Evolutionary conservation across 2,329 filamentous ascomycete genomes (phyloP).

Genomic region (Cadophora gregata): DNA sequence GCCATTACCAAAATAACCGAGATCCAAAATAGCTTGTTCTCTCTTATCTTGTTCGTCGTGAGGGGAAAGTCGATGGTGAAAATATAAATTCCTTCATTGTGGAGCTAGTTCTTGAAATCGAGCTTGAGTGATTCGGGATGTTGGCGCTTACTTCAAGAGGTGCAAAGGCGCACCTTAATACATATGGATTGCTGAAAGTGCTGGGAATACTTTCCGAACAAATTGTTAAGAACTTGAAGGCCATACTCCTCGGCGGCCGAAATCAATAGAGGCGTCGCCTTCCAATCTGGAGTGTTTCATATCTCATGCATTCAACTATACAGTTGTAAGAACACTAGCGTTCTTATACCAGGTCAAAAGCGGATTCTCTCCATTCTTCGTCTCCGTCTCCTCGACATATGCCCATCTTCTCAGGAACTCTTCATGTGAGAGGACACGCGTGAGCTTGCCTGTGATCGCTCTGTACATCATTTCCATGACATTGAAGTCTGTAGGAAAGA

Average conservation of each 20-base stretch:
- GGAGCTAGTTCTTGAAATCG: no score
- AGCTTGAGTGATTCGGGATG: no score
- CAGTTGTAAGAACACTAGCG: constrained; percentile 87
- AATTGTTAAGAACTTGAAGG: not conserved
- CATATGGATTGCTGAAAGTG: not conserved
- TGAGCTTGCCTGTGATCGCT: constrained; percentile 90
- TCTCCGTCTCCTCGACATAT: constrained; percentile 87
- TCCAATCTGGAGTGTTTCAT: not conserved
- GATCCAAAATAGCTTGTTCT: constrained; percentile 12
- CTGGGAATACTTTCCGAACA: not conserved
- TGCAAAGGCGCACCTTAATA: not conserved
- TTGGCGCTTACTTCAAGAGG: no score
- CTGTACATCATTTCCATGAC: constrained; percentile 92
- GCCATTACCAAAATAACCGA: constrained; percentile 9
- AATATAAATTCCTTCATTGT: not conserved
- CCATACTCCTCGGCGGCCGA: not conserved
- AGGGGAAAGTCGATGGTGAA: not conserved
- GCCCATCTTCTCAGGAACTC: constrained; percentile 92
- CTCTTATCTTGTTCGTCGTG: not conserved
- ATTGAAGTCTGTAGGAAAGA: constrained; percentile 95
- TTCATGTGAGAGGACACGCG: constrained; percentile 82
- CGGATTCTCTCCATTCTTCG: constrained; percentile 90
- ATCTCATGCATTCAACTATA: constrained; percentile 46
- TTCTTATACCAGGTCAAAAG: constrained; percentile 94
- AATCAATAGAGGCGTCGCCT: not conserved